phyloP scores from a whole-genome alignment of 495 filamentous ascomycete species.

The Podospora sp. region DNA sequence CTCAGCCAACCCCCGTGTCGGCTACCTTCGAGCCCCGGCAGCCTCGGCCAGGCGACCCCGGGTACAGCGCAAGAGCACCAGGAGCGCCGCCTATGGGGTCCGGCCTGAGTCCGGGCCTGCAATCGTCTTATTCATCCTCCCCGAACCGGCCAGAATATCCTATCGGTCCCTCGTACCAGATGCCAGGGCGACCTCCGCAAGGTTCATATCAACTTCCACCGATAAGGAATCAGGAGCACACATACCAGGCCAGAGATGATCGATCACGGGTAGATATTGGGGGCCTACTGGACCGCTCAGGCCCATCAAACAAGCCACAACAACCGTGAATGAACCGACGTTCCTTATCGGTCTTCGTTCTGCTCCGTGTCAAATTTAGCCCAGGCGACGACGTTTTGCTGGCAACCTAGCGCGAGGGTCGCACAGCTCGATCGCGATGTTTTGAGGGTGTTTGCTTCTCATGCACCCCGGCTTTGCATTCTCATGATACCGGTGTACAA shows the following conservation, averaged over 20 bases:
- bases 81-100: conserved; percentile 35
- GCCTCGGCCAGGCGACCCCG: conserved; percentile 38
- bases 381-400: background rate
- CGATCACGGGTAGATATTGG: conserved; percentile 57
- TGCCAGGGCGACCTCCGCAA: conserved; percentile 35
- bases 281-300: conserved; percentile 53
- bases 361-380: background rate
- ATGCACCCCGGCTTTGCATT: conserved; percentile 1
- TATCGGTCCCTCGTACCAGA: conserved; percentile 43
- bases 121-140: conserved; percentile 43
- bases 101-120: conserved; percentile 33
- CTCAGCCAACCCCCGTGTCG: conserved; percentile 47
- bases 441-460: background rate
- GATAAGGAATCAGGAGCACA: conserved; percentile 47
- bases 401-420: background rate
- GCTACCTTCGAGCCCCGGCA: conserved; percentile 47
- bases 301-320: conserved; percentile 31
- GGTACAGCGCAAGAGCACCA: conserved; percentile 40
- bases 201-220: conserved; percentile 55
- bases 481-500: conserved; percentile 26
- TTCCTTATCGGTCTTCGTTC: no score
- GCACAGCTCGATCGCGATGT: background rate
- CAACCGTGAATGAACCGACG: conserved; percentile 7
- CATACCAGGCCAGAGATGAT: conserved; percentile 47
- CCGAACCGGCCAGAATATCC: conserved; percentile 45